Evolutionary conservation across 345 rosid species (phyloP).

Genomic region (Moricandia arvensis): DNA sequence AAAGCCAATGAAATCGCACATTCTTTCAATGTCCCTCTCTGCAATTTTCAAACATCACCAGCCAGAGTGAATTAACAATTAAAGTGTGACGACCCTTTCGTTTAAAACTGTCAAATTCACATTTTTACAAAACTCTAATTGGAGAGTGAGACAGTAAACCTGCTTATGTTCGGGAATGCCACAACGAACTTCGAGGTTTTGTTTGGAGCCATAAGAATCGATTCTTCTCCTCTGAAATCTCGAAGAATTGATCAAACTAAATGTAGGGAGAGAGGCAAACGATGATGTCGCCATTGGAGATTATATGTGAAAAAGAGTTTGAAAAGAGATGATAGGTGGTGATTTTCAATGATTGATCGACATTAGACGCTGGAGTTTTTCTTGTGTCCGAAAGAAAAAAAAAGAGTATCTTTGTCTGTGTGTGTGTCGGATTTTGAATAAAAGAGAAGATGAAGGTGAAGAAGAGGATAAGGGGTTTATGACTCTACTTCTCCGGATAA

Average conservation of each 20-base stretch:
- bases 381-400: conserved; percentile 7
- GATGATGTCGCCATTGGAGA: conserved; percentile 35
- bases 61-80: too few species aligned
- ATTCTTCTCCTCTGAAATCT: conserved; percentile 33
- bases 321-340: not conserved
- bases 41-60: too few species aligned
- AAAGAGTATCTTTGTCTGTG: not conserved
- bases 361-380: conserved; percentile 9
- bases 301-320: not conserved
- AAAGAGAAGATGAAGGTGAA: not conserved
- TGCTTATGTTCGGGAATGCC: conserved; percentile 32
- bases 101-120: too few species aligned
- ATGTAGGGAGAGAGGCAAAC: conserved; percentile 39
- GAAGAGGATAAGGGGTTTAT: conserved; percentile 36
- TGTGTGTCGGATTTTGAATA: conserved; percentile 10
- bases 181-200: conserved; percentile 37
- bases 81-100: not conserved
- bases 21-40: conserved; percentile 64
- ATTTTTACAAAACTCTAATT: too few species aligned
- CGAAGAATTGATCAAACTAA: conserved; percentile 33
- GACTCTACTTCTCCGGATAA: conserved; percentile 32
- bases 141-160: conserved; percentile 37
- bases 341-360: conserved; percentile 20
- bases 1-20: conserved; percentile 76
- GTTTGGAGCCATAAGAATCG: conserved; percentile 32